phyloP scores from a whole-genome alignment of 1,284 basidiomycete species.

The Malassezia brasiliensis region DNA sequence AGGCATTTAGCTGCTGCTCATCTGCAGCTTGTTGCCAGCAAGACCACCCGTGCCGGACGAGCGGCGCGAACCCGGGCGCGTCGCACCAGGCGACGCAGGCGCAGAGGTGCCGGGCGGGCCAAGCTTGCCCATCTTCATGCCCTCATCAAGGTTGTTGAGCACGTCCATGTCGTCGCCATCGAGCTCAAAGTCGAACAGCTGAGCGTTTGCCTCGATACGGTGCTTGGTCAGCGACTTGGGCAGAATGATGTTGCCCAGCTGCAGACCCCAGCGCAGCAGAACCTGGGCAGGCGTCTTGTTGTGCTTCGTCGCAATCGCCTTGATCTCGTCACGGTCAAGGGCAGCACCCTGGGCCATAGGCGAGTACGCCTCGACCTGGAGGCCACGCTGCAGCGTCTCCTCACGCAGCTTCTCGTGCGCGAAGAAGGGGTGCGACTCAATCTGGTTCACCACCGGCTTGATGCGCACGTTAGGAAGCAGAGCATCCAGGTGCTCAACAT shows the following conservation, averaged over 20 bases:
- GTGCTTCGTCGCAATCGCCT: slow-evolving; percentile 44
- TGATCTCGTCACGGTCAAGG: slow-evolving; percentile 41
- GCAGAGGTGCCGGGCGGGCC: slow-evolving; percentile 42
- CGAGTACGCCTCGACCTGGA: slow-evolving; percentile 45
- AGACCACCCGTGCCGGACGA: slow-evolving; percentile 36
- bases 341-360: slow-evolving; percentile 47
- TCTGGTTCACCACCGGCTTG: slow-evolving; percentile 47
- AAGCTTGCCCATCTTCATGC: slow-evolving; percentile 43
- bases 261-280: slow-evolving; percentile 35
- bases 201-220: slow-evolving; percentile 41
- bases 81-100: slow-evolving; percentile 33
- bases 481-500: slow-evolving; percentile 44
- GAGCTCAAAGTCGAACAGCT: slow-evolving; percentile 44
- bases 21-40: slow-evolving; percentile 35
- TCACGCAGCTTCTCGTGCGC: slow-evolving; percentile 44
- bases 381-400: slow-evolving; percentile 38
- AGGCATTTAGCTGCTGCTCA: slow-evolving; percentile 14
- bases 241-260: slow-evolving; percentile 41
- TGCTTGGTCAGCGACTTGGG: slow-evolving; percentile 44
- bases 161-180: slow-evolving; percentile 41
- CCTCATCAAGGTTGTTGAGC: slow-evolving; percentile 31
- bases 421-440: slow-evolving; percentile 47
- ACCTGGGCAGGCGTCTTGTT: slow-evolving; percentile 45
- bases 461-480: slow-evolving; percentile 40
- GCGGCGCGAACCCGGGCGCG: slow-evolving; percentile 36